Conservation (phyloP, 1,139 yeast species). For the Schizosaccharomyces versatilis region DNA sequence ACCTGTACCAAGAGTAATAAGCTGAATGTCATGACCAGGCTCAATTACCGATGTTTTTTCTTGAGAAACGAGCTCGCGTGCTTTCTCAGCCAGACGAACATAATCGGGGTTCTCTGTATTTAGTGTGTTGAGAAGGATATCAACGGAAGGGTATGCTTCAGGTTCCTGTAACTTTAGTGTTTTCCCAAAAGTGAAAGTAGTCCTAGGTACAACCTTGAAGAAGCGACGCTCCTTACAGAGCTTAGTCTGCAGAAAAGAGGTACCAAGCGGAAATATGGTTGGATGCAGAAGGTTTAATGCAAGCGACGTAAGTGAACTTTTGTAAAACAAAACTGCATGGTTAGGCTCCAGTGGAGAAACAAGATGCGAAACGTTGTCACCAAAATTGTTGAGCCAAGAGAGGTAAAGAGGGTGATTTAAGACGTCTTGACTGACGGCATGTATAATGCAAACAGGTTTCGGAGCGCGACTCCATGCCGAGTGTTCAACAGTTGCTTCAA, state of each 20-base stretch:
- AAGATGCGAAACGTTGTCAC: constrained; percentile 2
- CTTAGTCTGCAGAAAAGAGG: background rate
- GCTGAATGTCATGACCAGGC: constrained; percentile 31
- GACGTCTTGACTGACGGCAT: constrained; percentile 7
- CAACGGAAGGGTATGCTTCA: background rate
- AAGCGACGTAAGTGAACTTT: background rate
- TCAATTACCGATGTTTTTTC: background rate
- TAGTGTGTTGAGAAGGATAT: background rate
- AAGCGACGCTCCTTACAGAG: background rate
- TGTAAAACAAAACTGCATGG: background rate
- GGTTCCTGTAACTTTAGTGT: background rate
- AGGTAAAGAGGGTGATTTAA: constrained; percentile 4
- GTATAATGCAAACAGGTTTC: constrained; percentile 18
- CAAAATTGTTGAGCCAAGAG: constrained; percentile 6
- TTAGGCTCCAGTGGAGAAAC: background rate
- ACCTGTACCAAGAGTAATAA: constrained; percentile 77
- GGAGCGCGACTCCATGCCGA: constrained; percentile 13
- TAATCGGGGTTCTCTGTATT: constrained; percentile 1
- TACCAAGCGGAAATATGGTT: constrained; percentile 1
- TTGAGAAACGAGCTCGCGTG: background rate
- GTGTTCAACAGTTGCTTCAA: constrained; percentile 18
- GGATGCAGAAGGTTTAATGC: background rate
- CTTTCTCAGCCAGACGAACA: background rate
- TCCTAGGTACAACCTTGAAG: background rate
- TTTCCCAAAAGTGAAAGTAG: constrained; percentile 2